Base-by-base conservation (phyloP, 176 grass and related monocot genomes). In the Pontederia paniculata region DNA sequence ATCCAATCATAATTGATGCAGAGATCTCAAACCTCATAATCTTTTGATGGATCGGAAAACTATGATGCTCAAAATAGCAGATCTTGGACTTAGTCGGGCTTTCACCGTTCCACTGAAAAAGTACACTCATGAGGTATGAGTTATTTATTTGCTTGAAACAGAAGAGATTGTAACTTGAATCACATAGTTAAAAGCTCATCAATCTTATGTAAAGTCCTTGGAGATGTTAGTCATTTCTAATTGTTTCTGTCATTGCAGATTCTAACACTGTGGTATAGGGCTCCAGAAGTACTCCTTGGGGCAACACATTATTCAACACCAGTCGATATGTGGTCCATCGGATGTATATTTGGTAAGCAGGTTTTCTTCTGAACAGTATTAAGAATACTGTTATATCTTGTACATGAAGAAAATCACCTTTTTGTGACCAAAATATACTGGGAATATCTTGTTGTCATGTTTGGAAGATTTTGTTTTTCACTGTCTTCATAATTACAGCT, bases 251-350 rank as follows among this genome's bases (percentile, higher is more conserved):
- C n/a, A 17, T 10, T 76, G 41, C 78, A 98, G 93, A 91, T 98
- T 14, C 83, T 98, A 50, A 98, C 93, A 1, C 93, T 98, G 11
- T 98, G 93, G 93, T 98, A 98, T 77, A 81, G 86, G 75, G 93
- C 93, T 23, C 93, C 93, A 0, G 93, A 98, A 72, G 66, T 98
- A 21, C 86, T 98, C 21, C 86, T 98, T 23, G 93, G 93, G 0
- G 83, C 87, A n/a, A 79, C 80, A 0, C 93, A 81, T 68, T 98
- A 98, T 66, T 82, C 93, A 50, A 91, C 86, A 19, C 86, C 93
- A 0, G 86, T 98, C 44, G 93, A 98, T 52, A 91, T 98, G 23
- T 98, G 93, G 93, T 98, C 93, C 12, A 74, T 98, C 13, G 93
- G 86, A 17, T 98, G 93, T 69, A 89, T 98, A 52, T 98, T 98